These are phyloP conservation scores for Coniochaeta ligniaria DNA, from an alignment of 2,329 filamentous ascomycete genomes.

Conservation along the genomic window DNA sequence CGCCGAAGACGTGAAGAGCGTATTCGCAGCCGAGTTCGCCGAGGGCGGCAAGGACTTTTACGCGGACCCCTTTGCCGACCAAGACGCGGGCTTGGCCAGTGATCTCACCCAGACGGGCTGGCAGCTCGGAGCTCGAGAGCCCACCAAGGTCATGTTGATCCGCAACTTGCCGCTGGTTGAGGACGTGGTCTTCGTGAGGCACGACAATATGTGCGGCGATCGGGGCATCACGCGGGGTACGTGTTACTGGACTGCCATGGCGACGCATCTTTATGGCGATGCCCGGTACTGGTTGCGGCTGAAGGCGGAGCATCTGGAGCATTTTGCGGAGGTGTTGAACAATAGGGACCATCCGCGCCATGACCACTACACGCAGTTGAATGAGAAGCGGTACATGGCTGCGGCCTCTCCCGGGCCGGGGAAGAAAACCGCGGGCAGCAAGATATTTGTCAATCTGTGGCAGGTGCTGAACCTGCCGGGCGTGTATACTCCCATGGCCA, in stretches of 20 bases:
- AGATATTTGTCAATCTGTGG: constrained; percentile 19
- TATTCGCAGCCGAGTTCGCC: background rate
- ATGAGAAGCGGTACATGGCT: constrained; percentile 10
- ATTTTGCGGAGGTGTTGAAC: constrained; percentile 17
- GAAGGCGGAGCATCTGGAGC: constrained; percentile 25
- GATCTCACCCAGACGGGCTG: background rate
- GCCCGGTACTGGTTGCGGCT: constrained; percentile 17
- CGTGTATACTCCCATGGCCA: constrained; percentile 18
- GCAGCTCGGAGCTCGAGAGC: constrained; percentile 2
- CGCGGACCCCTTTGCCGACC: background rate
- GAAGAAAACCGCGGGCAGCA: too few species aligned
- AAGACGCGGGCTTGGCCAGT: background rate
- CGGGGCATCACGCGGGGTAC: constrained; percentile 7
- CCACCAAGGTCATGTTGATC: constrained; percentile 8
- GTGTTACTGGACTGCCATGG: constrained; percentile 25
- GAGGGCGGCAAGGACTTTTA: background rate
- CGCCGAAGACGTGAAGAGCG: background rate
- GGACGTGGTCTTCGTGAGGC: constrained; percentile 19
- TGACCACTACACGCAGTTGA: constrained; percentile 16
- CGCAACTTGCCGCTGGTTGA: constrained; percentile 25
- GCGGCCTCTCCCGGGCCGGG: background rate
- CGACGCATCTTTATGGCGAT: constrained; percentile 19
- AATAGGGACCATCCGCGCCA: constrained; percentile 17
- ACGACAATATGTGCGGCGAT: constrained; percentile 11
- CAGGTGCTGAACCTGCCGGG: constrained; percentile 21